Percentiles rank a stretch among this genome's conserved stretches.
Evolutionary conservation across 306 rosid genomes (phyloP).

Genomic region (Parietaria judaica): DNA sequence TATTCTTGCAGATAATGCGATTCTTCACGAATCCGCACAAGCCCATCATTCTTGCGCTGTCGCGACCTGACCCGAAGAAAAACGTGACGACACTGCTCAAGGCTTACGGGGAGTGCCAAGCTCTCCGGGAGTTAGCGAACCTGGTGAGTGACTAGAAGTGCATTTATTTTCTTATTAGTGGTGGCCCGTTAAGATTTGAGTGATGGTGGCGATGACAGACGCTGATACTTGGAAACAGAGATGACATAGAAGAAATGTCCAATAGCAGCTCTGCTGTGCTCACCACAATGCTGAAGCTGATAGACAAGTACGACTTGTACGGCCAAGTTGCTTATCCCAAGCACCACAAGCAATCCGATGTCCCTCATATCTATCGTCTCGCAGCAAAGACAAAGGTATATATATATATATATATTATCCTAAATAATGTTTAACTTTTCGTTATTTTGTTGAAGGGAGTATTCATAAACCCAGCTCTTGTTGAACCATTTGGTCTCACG

Average conservation of each 20-base stretch:
- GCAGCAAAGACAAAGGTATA: conserved; percentile 81
- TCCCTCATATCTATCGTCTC: conserved; percentile 70
- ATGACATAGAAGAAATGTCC: conserved; percentile 67
- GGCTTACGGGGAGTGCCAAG: conserved; percentile 74
- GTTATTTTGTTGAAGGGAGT: conserved; percentile 52
- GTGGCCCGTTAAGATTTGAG: too few species aligned
- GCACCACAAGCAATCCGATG: conserved; percentile 77
- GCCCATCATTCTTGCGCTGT: conserved; percentile 75
- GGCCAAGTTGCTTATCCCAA: conserved; percentile 87
- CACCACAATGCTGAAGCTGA: conserved; percentile 57
- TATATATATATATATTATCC: neutral
- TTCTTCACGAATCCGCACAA: conserved; percentile 87
- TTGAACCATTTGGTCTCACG: conserved; percentile 86
- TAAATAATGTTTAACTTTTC: too few species aligned
- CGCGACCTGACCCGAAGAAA: conserved; percentile 91
- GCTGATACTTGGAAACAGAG: conserved; percentile 80
- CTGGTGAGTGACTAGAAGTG: conserved; percentile 26
- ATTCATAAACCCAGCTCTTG: conserved; percentile 79
- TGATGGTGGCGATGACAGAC: conserved; percentile 29
- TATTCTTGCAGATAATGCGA: conserved; percentile 46
- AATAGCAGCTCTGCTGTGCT: conserved; percentile 59
- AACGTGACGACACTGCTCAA: conserved; percentile 73
- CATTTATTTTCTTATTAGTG: too few species aligned
- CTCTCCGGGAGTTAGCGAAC: conserved; percentile 67
- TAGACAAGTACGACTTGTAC: conserved; percentile 70